These are phyloP conservation scores for Aspergillus saccharolyticus DNA, from an alignment of 495 filamentous ascomycete species.

Conservation along the genomic window DNA sequence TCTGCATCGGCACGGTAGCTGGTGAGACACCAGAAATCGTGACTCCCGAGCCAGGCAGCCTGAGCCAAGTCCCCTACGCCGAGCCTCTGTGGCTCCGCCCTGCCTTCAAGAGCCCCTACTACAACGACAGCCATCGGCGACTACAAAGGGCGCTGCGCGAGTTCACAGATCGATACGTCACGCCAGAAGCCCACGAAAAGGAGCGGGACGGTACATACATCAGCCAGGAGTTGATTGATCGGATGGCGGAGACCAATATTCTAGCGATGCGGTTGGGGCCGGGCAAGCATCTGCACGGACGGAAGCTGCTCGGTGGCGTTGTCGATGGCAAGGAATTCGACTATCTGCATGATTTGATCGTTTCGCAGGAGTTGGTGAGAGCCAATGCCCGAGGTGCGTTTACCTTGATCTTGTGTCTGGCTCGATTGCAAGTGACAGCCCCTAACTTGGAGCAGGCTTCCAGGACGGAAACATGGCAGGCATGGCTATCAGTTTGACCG, in stretches of 20 bases:
- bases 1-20: conserved; percentile 71
- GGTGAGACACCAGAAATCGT: conserved; percentile 73
- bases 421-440: conserved; percentile 36
- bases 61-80: conserved; percentile 73
- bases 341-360: conserved; percentile 79
- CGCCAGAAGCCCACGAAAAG: conserved; percentile 72
- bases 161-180: conserved; percentile 67
- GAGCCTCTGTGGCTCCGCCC: conserved; percentile 78
- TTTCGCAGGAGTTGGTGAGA: conserved; percentile 67
- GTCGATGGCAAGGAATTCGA: conserved; percentile 79
- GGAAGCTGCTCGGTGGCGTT: conserved; percentile 61
- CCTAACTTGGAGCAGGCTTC: conserved; percentile 32
- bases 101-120: conserved; percentile 78
- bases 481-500: conserved; percentile 79
- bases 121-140: conserved; percentile 66
- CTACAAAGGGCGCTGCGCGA: conserved; percentile 67
- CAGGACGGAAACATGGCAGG: conserved; percentile 63
- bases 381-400: conserved; percentile 56
- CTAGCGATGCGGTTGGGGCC: conserved; percentile 81
- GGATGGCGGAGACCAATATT: conserved; percentile 68
- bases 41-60: conserved; percentile 61
- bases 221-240: conserved; percentile 70
- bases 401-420: background rate
- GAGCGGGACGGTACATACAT: conserved; percentile 72
- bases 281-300: conserved; percentile 73